Base-by-base conservation (phyloP, 2,329 filamentous ascomycete species). In the Trichoderma brevicompactum region DNA sequence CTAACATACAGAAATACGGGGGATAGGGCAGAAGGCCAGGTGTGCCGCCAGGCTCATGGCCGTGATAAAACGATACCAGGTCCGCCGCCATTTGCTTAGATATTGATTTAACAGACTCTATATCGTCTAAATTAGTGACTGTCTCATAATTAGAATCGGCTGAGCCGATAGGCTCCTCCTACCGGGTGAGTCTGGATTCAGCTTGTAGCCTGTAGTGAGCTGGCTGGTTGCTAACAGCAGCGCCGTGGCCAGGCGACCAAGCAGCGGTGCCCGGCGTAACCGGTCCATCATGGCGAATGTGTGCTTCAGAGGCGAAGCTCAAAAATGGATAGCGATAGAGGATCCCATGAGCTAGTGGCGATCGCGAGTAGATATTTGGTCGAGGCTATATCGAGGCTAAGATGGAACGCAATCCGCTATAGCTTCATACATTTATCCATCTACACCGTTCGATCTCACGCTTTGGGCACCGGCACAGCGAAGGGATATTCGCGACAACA, bases 1-100 rank as follows among this genome's bases (percentile, higher is more conserved):
- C 1, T 15, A 34, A 9, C 81, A 70, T 74, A 84, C 83, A 86
- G 72, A 85, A 86, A 67, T 86, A 85, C 61, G 83, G 83, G 23
- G 23, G 23, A 9, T 78, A 72, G 34, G 83, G 82, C 3, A 86
- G 76, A 49, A 85, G 78, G 23, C 84, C 84, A 7, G 84, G 84
- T 4, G 75, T 81, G 17, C 79, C 75, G 43, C 83, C 84, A 0
- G 81, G 81, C 65, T 84, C 71, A 69, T 86, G 70, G 50, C 85
- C 84, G 28, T 75, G 62, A 66, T 80, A 80, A 58, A 77, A 79
- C 7, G 74, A 70, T 60, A 80, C 69, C 74, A 87, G 77, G 69
- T 86, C 84, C 48, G 79, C 76, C 1, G 83, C 79, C 74, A 87
- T 81, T 52, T 79, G 76, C 67, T 81, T 82, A 13, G 85, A 79